phyloP scores from a whole-genome alignment of 805 yeast species.

The Saturnispora dispora region DNA sequence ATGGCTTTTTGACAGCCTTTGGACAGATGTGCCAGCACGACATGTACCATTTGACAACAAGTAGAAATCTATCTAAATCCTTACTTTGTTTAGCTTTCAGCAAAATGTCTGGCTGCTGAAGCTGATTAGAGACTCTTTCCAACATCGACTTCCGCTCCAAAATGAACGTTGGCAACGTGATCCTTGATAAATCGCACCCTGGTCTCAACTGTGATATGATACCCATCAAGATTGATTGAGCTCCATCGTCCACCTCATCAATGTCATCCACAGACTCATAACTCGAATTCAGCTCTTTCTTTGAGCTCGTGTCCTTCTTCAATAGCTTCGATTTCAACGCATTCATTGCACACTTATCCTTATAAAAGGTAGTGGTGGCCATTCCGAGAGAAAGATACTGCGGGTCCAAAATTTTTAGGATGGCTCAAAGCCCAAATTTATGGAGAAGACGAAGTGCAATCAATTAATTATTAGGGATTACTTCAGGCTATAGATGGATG shows the following conservation, averaged over 20 bases:
- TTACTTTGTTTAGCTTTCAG: slow-evolving; percentile 53
- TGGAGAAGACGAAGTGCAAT: background rate
- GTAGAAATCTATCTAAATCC: slow-evolving; percentile 60
- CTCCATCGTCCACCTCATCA: slow-evolving; percentile 87
- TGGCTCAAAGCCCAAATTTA: background rate
- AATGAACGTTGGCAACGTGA: slow-evolving; percentile 91
- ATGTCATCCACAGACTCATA: slow-evolving; percentile 49
- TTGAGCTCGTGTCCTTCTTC: background rate
- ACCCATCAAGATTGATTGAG: slow-evolving; percentile 77
- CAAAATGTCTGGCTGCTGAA: slow-evolving; percentile 69
- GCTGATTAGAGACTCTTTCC: slow-evolving; percentile 85
- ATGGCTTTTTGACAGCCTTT: slow-evolving; percentile 94
- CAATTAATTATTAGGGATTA: background rate
- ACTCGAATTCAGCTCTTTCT: background rate
- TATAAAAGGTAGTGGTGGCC: background rate
- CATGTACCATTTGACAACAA: slow-evolving; percentile 80
- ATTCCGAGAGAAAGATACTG: background rate
- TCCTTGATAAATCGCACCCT: slow-evolving; percentile 82
- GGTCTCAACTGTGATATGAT: slow-evolving; percentile 88
- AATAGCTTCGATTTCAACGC: background rate
- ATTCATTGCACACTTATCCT: background rate
- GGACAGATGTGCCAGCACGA: slow-evolving; percentile 98
- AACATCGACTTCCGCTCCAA: slow-evolving; percentile 93
- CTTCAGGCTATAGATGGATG: background rate
- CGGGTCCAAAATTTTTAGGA: background rate